These are phyloP conservation scores for Populus hybrid DNA, from an alignment of 441 rosid species.

Conservation along the genomic window DNA sequence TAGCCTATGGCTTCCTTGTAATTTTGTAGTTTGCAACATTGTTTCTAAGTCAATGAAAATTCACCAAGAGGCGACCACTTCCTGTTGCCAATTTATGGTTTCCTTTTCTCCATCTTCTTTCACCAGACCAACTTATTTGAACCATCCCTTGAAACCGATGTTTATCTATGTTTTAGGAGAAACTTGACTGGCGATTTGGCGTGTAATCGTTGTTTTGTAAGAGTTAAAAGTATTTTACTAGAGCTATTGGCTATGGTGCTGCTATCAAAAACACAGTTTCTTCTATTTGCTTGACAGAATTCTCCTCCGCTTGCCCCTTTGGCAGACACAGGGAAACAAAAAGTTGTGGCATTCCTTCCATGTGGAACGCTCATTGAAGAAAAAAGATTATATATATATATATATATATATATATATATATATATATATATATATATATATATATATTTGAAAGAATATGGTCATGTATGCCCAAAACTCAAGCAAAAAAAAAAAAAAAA, in stretches of 20 bases:
- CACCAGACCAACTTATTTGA: neutral
- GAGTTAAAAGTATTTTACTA: neutral
- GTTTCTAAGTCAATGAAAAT: constrained; percentile 11
- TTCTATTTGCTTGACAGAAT: too few relatives aligned
- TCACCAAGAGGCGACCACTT: neutral
- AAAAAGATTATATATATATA: too few relatives aligned
- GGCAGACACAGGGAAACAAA: too few relatives aligned
- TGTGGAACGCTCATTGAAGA: too few relatives aligned
- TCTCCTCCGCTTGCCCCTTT: too few relatives aligned
- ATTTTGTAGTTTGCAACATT: constrained; percentile 21
- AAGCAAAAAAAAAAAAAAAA: neutral
- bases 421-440: too few relatives aligned
- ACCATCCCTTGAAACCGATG: neutral
- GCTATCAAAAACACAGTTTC: too few relatives aligned
- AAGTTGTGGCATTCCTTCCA: too few relatives aligned
- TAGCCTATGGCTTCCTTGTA: constrained; percentile 20
- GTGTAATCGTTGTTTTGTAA: neutral
- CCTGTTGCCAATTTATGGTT: neutral
- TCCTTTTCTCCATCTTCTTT: neutral
- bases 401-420: too few relatives aligned
- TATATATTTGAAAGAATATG: neutral
- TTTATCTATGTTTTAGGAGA: neutral
- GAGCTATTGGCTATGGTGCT: neutral
- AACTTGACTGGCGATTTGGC: neutral
- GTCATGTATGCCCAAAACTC: neutral